Evolutionary conservation across 2,329 filamentous ascomycete genomes (phyloP), one percentile per base, ranked within the genome.

Genomic region (Thielaviopsis euricoi): DNA sequence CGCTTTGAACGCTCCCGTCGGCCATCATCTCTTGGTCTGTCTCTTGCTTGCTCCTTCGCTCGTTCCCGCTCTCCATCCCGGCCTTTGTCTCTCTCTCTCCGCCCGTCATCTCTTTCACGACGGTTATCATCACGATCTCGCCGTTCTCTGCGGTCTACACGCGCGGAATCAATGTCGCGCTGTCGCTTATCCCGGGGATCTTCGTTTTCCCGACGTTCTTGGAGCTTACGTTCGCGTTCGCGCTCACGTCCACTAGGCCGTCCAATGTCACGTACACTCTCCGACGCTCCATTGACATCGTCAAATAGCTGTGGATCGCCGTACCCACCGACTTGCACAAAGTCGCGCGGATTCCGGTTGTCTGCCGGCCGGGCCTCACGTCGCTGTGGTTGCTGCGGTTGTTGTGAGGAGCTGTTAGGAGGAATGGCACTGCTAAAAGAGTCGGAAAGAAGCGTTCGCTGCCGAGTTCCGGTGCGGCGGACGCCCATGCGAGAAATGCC

Each of bases 401-500:
- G 26, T 21, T 19, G 55, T 21, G 23, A 21, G n/a, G 29, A 19
- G 6, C 6, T 48, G 22, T 29, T 19, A 12, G 51, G 37, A 2
- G 10, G 2, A 4, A 43, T 5, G 9, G 37, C 13, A n/a, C 17
- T 15, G 21, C 15, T 33, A 6, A 29, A 52, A 1, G 51, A 52
- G 23, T 52, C 51, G 25, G 51, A 9, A 12, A 52, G 25, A 23
- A 97, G 72, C 0, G 93, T 98, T 53, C 93, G 82, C 71, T 97
- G 87, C 15, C 93, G 82, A 25, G 79, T 72, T 62, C 90, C 93
- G 62, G 91, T 83, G 64, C 85, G 86, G 25, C 85, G 82, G 67
- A 98, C 90, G 64, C 93, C 89, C 10, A 98, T 78, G 12, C 81
- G 79, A 23, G 82, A 82, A 64, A 98, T 80, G 33, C 87, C 89